Conservation (phyloP, 2,329 filamentous ascomycete genomes). For the Pestalotiopsis sp. region DNA sequence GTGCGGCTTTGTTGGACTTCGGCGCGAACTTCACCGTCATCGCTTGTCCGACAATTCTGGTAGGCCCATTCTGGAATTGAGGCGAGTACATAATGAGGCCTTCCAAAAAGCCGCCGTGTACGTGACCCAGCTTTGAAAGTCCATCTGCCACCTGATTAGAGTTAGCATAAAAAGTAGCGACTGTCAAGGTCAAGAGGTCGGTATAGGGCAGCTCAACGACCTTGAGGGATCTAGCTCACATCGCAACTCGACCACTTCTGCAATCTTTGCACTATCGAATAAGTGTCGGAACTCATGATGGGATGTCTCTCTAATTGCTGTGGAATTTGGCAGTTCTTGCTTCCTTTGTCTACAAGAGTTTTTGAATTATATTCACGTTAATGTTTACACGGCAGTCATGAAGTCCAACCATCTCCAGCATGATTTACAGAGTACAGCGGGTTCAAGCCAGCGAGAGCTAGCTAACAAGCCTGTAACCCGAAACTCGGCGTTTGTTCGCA, state of each 20-base stretch:
- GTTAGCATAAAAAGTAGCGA: neutral
- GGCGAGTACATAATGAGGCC: constrained; percentile 17
- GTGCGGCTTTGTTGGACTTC: neutral
- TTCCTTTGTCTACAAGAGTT: neutral
- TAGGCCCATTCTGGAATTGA: constrained; percentile 10
- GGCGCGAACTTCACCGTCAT: neutral
- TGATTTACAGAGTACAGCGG: too few species aligned
- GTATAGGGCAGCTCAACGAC: neutral
- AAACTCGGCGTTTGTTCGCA: neutral
- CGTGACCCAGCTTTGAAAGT: neutral
- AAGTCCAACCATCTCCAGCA: too few species aligned
- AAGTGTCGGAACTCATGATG: neutral
- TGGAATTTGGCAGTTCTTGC: neutral
- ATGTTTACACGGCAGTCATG: neutral
- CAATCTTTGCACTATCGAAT: neutral
- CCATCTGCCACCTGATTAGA: neutral
- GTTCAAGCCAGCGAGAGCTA: too few species aligned
- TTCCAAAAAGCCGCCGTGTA: constrained; percentile 15
- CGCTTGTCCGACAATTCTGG: constrained; percentile 11
- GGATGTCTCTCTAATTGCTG: neutral
- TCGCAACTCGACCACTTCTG: neutral
- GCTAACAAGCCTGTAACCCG: too few species aligned
- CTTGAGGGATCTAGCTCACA: neutral
- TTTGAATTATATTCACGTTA: neutral
- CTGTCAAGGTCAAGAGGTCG: neutral